phyloP scores from a whole-genome alignment of 2,329 filamentous ascomycete genomes.

The Thielaviopsis punctulata region DNA sequence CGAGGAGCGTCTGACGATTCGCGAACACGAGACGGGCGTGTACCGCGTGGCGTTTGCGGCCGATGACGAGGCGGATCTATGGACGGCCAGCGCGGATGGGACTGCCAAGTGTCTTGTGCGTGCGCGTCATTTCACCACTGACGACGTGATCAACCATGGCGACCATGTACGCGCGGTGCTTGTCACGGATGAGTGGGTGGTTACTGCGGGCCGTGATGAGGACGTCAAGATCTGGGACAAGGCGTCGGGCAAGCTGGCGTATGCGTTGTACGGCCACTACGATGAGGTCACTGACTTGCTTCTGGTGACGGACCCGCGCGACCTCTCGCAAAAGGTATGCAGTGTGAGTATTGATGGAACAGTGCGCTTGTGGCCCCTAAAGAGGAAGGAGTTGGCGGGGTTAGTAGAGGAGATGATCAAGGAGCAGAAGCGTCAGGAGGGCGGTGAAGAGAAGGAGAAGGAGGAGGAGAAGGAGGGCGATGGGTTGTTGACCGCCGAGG shows the following conservation, averaged over 20 bases:
- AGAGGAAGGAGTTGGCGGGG: conserved; percentile 37
- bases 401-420: conserved; percentile 28
- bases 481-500: conserved; percentile 60
- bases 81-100: conserved; percentile 87
- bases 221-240: conserved; percentile 81
- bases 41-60: conserved; percentile 62
- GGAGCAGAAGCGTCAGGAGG: conserved; percentile 32
- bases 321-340: conserved; percentile 35
- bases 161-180: conserved; percentile 79
- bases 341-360: conserved; percentile 87
- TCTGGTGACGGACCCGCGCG: conserved; percentile 30
- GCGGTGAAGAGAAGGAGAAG: conserved; percentile 30
- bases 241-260: conserved; percentile 52
- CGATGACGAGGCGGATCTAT: conserved; percentile 53
- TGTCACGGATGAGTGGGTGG: conserved; percentile 57
- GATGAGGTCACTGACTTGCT: conserved; percentile 80
- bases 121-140: conserved; percentile 47
- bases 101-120: conserved; percentile 66
- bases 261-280: conserved; percentile 66
- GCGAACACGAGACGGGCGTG: conserved; percentile 79
- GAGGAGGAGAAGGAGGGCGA: conserved; percentile 27
- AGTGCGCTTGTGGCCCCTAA: conserved; percentile 66
- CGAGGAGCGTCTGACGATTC: conserved; percentile 34
- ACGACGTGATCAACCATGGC: conserved; percentile 61
- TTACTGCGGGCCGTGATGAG: conserved; percentile 84